Percentiles rank a stretch among this genome's conserved stretches.
Conservation (phyloP, 139 green algal species). For the Zygnema cylindricum region DNA sequence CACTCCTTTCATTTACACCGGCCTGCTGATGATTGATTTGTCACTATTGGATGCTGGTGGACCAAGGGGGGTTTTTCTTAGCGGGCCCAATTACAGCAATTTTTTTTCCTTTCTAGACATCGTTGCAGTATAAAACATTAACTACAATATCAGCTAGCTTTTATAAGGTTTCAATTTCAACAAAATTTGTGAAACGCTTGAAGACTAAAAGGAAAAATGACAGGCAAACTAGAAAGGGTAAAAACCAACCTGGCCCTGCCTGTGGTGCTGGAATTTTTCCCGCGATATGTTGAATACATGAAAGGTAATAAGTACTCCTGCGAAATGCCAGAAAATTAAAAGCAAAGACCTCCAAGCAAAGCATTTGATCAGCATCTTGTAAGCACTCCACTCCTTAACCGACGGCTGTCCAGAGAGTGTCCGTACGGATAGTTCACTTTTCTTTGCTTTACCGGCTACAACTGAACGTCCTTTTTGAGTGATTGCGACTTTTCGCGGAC, state of each 20-base stretch:
- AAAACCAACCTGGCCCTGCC: neutral
- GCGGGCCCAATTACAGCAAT: no score
- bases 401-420: neutral
- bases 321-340: neutral
- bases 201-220: no score
- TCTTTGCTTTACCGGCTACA: no score
- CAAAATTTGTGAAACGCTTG: neutral
- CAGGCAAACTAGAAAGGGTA: neutral
- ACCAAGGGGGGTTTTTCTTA: no score
- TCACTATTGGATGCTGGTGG: no score
- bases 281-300: neutral
- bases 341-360: neutral
- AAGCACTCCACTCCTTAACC: neutral
- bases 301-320: neutral
- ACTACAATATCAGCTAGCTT: neutral
- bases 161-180: neutral
- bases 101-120: neutral
- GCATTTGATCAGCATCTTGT: neutral
- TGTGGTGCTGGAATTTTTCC: neutral
- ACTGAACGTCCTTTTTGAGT: no score
- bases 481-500: no score
- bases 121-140: neutral
- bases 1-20: no score
- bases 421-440: no score
- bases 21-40: no score